These are phyloP conservation scores for Pleurotus tuber-regium DNA, from an alignment of 768 basidiomycete species.

Conservation along the genomic window DNA sequence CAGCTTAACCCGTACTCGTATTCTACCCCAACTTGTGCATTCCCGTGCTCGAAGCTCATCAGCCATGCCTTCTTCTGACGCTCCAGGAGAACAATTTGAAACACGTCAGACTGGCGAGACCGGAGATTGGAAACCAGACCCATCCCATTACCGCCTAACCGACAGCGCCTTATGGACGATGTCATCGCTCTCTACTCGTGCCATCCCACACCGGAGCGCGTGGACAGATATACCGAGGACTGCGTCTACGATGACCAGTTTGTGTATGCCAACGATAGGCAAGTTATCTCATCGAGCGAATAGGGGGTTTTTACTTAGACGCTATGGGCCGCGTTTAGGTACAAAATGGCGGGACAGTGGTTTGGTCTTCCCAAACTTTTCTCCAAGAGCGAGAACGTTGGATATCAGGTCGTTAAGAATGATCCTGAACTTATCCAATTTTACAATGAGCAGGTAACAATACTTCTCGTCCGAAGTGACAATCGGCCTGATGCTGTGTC, in stretches of 20 bases:
- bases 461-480: not conserved
- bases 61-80: slow-evolving; percentile 13
- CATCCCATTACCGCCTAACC: slow-evolving; percentile 32
- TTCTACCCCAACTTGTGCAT: not conserved
- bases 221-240: slow-evolving; percentile 31
- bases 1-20: not conserved
- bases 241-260: slow-evolving; percentile 32
- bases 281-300: slow-evolving; percentile 30
- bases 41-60: not conserved
- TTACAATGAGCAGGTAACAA: slow-evolving; percentile 37
- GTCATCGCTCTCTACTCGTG: slow-evolving; percentile 37
- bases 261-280: slow-evolving; percentile 38
- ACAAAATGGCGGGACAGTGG: slow-evolving; percentile 27
- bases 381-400: slow-evolving; percentile 29
- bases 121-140: slow-evolving; percentile 31
- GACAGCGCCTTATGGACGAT: slow-evolving; percentile 38
- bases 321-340: not conserved
- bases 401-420: slow-evolving; percentile 33
- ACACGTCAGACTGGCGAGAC: slow-evolving; percentile 31
- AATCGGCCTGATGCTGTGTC: not conserved
- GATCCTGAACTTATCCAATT: slow-evolving; percentile 38
- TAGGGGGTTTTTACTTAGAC: not conserved
- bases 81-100: slow-evolving; percentile 35
- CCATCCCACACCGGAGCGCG: slow-evolving; percentile 34
- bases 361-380: slow-evolving; percentile 39